phyloP scores from a whole-genome alignment of 805 yeast genomes.

The Citeromyces matritensis region DNA sequence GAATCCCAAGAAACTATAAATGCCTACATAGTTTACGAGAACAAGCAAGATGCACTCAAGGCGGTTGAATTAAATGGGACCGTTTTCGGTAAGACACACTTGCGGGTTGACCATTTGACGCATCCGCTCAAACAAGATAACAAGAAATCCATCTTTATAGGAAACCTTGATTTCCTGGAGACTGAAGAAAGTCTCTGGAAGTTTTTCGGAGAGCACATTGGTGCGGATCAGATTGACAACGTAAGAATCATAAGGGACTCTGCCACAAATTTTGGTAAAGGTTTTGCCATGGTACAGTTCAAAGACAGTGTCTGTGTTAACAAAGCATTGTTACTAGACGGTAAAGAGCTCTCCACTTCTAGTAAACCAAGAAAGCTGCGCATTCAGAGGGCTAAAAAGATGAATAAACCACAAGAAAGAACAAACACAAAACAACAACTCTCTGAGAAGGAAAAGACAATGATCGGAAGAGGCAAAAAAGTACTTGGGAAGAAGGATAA shows the following conservation, averaged over 20 bases:
- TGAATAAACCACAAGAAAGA: conserved; percentile 10
- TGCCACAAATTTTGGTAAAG: conserved; percentile 91
- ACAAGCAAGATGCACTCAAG: conserved; percentile 29
- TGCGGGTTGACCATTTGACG: conserved; percentile 85
- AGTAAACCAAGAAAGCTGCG: conserved; percentile 49
- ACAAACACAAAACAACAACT: conserved; percentile 15
- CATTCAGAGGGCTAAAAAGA: conserved; percentile 52
- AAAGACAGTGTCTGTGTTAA: conserved; percentile 56
- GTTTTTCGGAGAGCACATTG: conserved; percentile 46
- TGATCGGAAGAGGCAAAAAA: conserved; percentile 65
- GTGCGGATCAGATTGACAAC: conserved; percentile 55
- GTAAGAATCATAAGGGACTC: conserved; percentile 87
- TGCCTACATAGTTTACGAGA: conserved; percentile 72
- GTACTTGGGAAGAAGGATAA: conserved; percentile 72
- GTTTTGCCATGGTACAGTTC: conserved; percentile 93
- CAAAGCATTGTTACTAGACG: conserved; percentile 69
- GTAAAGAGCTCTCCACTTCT: conserved; percentile 31
- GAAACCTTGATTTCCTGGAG: conserved; percentile 88
- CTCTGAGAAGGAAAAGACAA: conserved; percentile 57
- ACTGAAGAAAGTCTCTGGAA: conserved; percentile 81
- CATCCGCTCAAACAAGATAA: conserved; percentile 83
- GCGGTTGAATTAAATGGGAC: conserved; percentile 45
- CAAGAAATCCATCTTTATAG: conserved; percentile 77
- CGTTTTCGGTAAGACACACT: conserved; percentile 55
- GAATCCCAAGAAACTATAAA: conserved; percentile 68